A percentile compares a stretch with the other conserved stretches of the same genome.
phyloP scores from a whole-genome alignment of 192 early-diverging fungal species.

The Phlyctochytrium planicorne region DNA sequence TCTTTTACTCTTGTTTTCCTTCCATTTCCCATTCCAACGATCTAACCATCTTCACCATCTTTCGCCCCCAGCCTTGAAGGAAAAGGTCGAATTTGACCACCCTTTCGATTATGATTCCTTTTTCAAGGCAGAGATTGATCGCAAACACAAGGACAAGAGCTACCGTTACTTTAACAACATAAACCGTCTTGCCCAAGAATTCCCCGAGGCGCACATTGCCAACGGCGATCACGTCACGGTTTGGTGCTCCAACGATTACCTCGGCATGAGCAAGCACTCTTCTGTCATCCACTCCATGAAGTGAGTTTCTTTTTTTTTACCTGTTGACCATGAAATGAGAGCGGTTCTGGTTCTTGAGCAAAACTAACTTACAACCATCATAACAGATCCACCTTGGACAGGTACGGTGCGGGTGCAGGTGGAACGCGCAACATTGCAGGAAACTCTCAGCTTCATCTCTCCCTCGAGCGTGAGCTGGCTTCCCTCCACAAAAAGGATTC shows the following conservation, averaged over 20 bases:
- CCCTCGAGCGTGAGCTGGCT: conserved; percentile 84
- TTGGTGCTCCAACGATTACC: conserved; percentile 99
- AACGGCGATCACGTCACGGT: conserved; percentile 88
- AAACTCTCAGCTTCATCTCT: conserved; percentile 89
- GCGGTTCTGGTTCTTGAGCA: no score
- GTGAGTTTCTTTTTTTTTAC: conserved; percentile 45
- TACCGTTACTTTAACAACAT: conserved; percentile 99
- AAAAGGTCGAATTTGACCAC: no score
- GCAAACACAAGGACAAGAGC: conserved; percentile 95
- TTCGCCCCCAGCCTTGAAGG: conserved; percentile 3
- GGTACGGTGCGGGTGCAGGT: conserved; percentile 96
- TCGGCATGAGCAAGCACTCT: conserved; percentile 92
- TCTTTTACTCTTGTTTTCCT: no score
- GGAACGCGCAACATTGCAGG: conserved; percentile 98
- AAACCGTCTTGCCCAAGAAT: conserved; percentile 90
- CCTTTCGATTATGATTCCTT: conserved; percentile 88
- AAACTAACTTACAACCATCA: conserved; percentile 2
- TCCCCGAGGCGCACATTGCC: conserved; percentile 91
- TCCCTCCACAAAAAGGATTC: conserved; percentile 84
- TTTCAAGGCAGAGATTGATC: conserved; percentile 82
- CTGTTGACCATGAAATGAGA: no score
- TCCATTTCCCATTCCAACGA: no score
- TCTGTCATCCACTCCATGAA: conserved; percentile 88
- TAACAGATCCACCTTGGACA: conserved; percentile 71
- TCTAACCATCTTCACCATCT: neutral